A percentile compares a stretch with the other conserved stretches of the same genome.
Conservation (phyloP, 345 rosid genomes). For the Sapria himalayana region DNA sequence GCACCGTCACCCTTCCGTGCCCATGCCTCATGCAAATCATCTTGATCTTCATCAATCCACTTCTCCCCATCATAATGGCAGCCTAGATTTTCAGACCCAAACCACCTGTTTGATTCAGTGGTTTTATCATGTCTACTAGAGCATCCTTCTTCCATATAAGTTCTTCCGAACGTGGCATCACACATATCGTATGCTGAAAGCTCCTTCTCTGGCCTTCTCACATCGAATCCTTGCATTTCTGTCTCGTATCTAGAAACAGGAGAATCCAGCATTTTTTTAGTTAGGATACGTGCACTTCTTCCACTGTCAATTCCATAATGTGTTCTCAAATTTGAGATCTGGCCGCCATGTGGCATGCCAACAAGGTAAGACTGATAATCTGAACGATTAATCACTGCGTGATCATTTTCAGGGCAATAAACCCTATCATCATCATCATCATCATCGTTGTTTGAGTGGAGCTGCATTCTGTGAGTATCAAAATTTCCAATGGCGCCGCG, state of each 20-base stretch:
- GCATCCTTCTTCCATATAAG: conserved; percentile 13
- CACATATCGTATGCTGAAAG: conserved; percentile 10
- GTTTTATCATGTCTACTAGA: conserved; percentile 11
- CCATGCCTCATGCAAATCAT: conserved; percentile 11
- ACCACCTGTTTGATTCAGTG: conserved; percentile 15
- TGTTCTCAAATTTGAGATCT: conserved; percentile 17
- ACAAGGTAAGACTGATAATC: conserved; percentile 11
- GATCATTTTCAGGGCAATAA: too few relatives aligned
- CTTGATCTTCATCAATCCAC: conserved; percentile 19
- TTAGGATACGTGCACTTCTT: conserved; percentile 16
- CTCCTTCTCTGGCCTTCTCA: conserved; percentile 19
- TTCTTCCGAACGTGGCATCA: conserved; percentile 17
- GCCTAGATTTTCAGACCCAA: conserved; percentile 13
- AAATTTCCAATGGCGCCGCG: conserved; percentile 10
- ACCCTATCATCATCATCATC: too few relatives aligned
- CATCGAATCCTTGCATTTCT: conserved; percentile 12
- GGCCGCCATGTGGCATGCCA: conserved; percentile 11
- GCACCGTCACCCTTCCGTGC: conserved; percentile 11
- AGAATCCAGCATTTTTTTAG: conserved; percentile 14
- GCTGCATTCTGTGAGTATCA: conserved; percentile 15
- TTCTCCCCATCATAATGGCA: conserved; percentile 19
- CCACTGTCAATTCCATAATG: conserved; percentile 22
- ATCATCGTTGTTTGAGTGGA: conserved; percentile 14
- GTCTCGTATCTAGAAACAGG: conserved; percentile 11
- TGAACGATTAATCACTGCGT: too few relatives aligned